These are phyloP conservation scores for Elsinoe perseae DNA, from an alignment of 2,329 filamentous ascomycete species.

Conservation along the genomic window DNA sequence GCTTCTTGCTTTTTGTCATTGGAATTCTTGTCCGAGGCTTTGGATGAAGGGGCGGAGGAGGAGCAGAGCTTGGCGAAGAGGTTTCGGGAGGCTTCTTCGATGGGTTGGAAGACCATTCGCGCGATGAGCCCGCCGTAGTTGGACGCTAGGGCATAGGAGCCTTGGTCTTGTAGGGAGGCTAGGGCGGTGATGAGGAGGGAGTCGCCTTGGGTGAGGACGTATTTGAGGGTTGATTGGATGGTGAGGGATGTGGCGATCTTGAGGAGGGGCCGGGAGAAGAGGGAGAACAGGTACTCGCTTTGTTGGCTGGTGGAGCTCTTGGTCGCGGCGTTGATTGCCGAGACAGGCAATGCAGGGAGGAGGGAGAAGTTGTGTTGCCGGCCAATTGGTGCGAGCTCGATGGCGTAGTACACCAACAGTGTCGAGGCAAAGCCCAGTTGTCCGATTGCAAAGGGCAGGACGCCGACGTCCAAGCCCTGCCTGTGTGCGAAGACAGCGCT, in stretches of 20 bases:
- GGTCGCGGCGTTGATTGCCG: constrained; percentile 29
- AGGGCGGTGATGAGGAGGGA: constrained; percentile 76
- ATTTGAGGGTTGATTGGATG: constrained; percentile 82
- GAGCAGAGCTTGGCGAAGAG: constrained; percentile 76
- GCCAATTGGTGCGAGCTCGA: constrained; percentile 53
- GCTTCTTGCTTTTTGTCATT: background rate
- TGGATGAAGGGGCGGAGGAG: constrained; percentile 25
- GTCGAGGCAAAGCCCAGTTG: constrained; percentile 68
- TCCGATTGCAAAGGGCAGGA: constrained; percentile 81
- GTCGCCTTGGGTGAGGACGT: constrained; percentile 89
- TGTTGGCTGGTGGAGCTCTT: constrained; percentile 22
- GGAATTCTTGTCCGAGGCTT: constrained; percentile 1
- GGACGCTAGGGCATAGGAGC: constrained; percentile 83
- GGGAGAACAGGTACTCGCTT: constrained; percentile 45
- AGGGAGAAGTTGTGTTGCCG: constrained; percentile 60
- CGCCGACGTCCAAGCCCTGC: constrained; percentile 53
- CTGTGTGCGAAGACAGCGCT: constrained; percentile 57
- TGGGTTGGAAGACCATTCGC: constrained; percentile 82
- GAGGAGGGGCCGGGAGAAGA: constrained; percentile 64
- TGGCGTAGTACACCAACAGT: constrained; percentile 62
- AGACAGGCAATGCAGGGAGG: constrained; percentile 41
- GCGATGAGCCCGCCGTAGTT: constrained; percentile 88
- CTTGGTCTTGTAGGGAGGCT: constrained; percentile 71
- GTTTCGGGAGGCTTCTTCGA: constrained; percentile 87
- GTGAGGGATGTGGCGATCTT: constrained; percentile 73